Percentiles rank a stretch among this genome's conserved stretches.
phyloP scores from a whole-genome alignment of 2,329 filamentous ascomycete species.

The Dactylella cylindrospora region DNA sequence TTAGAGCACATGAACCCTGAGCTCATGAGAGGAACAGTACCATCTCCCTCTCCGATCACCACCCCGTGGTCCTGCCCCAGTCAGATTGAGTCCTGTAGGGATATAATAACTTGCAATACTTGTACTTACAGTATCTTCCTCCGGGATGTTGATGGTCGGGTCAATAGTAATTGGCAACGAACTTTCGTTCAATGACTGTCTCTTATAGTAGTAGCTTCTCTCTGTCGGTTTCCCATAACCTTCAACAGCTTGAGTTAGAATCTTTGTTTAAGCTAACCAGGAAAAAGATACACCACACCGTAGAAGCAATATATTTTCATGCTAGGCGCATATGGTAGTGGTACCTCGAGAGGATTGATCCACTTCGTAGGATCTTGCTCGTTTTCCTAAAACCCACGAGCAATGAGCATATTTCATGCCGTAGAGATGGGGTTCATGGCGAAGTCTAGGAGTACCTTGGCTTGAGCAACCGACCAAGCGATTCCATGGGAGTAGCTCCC shows the following conservation, averaged over 20 bases:
- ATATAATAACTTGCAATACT: constrained; percentile 65
- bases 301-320: constrained; percentile 98
- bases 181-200: constrained; percentile 29
- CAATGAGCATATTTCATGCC: neutral
- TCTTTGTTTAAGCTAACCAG: too few relatives aligned
- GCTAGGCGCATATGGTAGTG: constrained; percentile 80
- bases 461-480: constrained; percentile 56
- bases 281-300: constrained; percentile 55
- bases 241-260: too few relatives aligned
- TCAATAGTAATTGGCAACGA: constrained; percentile 56
- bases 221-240: constrained; percentile 89
- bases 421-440: neutral
- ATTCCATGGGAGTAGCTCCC: constrained; percentile 84
- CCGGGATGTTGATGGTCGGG: constrained; percentile 55
- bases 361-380: constrained; percentile 77
- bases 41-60: constrained; percentile 93
- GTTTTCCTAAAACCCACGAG: constrained; percentile 55
- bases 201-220: constrained; percentile 81
- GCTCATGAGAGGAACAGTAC: constrained; percentile 89
- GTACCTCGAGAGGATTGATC: constrained; percentile 90
- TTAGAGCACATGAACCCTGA: constrained; percentile 95
- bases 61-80: constrained; percentile 81
- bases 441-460: constrained; percentile 53
- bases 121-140: constrained; percentile 49
- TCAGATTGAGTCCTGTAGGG: constrained; percentile 70